These are phyloP conservation scores for Psilocybe cubensis DNA, from an alignment of 768 basidiomycete genomes.

Conservation along the genomic window DNA sequence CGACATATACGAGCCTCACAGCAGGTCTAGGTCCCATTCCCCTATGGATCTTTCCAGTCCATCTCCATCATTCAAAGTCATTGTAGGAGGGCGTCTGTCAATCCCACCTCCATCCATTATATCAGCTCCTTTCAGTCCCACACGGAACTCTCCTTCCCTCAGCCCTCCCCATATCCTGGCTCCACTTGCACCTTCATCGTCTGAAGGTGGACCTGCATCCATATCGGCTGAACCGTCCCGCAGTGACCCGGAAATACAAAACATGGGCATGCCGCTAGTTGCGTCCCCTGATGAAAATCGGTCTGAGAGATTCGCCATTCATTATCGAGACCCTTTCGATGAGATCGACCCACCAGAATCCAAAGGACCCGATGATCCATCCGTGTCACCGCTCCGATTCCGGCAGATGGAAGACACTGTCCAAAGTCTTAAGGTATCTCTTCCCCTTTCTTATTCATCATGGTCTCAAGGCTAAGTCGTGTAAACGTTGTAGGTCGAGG, in stretches of 20 bases:
- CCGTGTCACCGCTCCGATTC: neutral
- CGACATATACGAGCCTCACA: conserved; percentile 13
- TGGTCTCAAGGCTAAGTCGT: conserved; percentile 2
- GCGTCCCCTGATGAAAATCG: neutral
- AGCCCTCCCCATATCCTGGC: neutral
- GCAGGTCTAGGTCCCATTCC: conserved; percentile 42
- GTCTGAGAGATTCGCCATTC: neutral
- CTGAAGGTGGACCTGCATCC: neutral
- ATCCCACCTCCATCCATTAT: conserved; percentile 8
- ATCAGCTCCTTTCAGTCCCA: neutral
- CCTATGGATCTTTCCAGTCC: conserved; percentile 53
- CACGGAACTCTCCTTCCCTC: neutral
- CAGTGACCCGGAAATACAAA: neutral
- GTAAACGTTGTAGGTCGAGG: conserved; percentile 31
- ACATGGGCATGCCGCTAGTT: neutral
- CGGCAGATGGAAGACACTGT: neutral
- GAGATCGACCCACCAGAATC: neutral
- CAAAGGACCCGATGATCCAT: no score
- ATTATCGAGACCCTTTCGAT: neutral
- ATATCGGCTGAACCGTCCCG: neutral
- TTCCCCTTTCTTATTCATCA: neutral
- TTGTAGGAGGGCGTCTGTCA: conserved; percentile 13
- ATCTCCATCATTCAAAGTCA: conserved; percentile 18
- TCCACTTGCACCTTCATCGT: neutral
- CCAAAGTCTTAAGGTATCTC: conserved; percentile 10